Base-by-base conservation (phyloP, 2,329 filamentous ascomycete species). In the Pseudocercospora vitis region DNA sequence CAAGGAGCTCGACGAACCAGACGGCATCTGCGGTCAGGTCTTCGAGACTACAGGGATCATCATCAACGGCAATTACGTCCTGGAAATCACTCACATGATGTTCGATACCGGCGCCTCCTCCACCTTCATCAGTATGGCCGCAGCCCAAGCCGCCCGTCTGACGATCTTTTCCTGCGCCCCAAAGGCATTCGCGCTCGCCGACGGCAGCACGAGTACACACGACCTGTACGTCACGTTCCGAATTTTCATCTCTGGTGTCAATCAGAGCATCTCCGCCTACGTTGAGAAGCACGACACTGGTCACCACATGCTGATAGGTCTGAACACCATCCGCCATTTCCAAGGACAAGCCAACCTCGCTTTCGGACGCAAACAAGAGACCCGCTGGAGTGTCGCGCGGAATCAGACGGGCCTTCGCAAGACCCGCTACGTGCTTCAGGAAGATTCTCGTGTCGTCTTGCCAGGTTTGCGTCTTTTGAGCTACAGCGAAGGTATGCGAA, bases 201-300 rank as follows among this genome's bases (percentile, higher is more conserved):
- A 52, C 14, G 53, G 48, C 2, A 28, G 11, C 8, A 11, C 14
- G 4, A 18, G n/a, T 11, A 26, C 16, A 11, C 16, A 40, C 14
- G 28, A 42, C 33, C 31, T 51, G 7, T 47, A n/a, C 7, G 21
- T 35, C n/a, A 33, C 29, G 12, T 48, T 55, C 35, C 12, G 48
- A 3, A 32, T 55, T n/a, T 52, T 31, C 53, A 55, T 55, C 4
- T 29, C 53, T 7, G 53, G 53, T 32, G 39, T 55, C n/a, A 9
- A 46, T 12, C 19, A 47, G 6, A 31, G 31, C 11, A 46, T 55
- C 48, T 16, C 7, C 8, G 48, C 53, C 9, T 55, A 35, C 44
- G 26, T 55, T 33, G 53, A 55, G 9, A 23, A 52, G 1, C 23
- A 35, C 4, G 18, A 31, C 8, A 9, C 42, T 14, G 21, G 24